phyloP scores from a whole-genome alignment of 345 rosid species.

The Euphorbia tirucalli region DNA sequence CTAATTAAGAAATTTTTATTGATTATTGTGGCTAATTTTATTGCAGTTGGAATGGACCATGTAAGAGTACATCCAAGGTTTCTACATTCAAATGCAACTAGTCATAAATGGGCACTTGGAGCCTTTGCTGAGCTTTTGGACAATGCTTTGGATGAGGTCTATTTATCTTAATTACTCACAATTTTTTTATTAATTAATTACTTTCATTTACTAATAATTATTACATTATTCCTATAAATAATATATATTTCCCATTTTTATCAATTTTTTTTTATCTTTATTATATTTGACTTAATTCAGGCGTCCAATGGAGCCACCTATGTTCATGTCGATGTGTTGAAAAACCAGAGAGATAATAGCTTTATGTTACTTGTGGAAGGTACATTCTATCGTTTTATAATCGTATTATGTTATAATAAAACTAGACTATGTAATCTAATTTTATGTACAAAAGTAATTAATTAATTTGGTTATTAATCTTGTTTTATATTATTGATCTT shows the following conservation, averaged over 20 bases:
- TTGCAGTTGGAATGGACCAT: constrained; percentile 80
- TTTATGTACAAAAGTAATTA: too few relatives aligned
- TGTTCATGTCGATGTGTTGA: constrained; percentile 48
- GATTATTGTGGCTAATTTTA: too few relatives aligned
- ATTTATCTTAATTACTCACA: not conserved
- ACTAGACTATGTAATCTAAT: too few relatives aligned
- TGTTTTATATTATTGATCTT: too few relatives aligned
- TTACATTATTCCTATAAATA: too few relatives aligned
- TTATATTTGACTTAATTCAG: constrained; percentile 21
- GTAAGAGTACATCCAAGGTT: constrained; percentile 92
- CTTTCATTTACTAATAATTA: too few relatives aligned
- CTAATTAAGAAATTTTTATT: too few relatives aligned
- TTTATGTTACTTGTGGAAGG: constrained; percentile 50
- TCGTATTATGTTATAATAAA: too few relatives aligned
- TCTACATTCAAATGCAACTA: constrained; percentile 91
- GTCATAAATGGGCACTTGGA: constrained; percentile 98
- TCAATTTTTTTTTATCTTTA: constrained; percentile 2
- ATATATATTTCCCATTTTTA: not conserved
- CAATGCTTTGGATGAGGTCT: constrained; percentile 86
- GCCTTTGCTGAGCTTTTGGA: constrained; percentile 94
- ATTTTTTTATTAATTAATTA: too few relatives aligned
- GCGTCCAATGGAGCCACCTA: constrained; percentile 51
- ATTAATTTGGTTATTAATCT: too few relatives aligned
- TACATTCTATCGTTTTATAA: constrained; percentile 15
- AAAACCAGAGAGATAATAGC: constrained; percentile 35